A percentile compares a stretch with the other conserved stretches of the same genome.
Conservation (phyloP, 257 asterid genomes). For the Nicotiana noctiflora region DNA sequence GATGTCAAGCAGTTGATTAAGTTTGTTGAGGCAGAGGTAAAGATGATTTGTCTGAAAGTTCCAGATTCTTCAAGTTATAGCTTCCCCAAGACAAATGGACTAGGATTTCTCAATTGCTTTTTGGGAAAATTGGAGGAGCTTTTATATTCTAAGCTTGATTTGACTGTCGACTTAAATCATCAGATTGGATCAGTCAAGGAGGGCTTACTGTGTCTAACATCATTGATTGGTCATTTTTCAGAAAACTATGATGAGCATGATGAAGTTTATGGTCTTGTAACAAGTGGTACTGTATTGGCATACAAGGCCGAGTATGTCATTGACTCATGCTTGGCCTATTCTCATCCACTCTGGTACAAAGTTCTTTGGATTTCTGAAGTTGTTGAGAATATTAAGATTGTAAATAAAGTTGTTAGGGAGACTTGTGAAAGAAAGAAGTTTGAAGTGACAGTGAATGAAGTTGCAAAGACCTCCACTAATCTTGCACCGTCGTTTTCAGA, state of each 20-base stretch:
- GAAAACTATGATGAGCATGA: slow-evolving; percentile 4
- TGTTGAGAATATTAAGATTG: not conserved
- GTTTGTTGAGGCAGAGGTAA: slow-evolving; percentile 2
- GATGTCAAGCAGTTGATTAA: not conserved
- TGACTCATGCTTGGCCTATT: slow-evolving; percentile 1
- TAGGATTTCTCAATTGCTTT: not conserved
- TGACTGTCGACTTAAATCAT: not conserved
- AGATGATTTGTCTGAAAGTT: not conserved
- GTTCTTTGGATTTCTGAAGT: slow-evolving; percentile 1
- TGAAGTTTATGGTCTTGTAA: not conserved
- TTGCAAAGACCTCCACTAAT: not conserved
- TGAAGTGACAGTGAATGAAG: not conserved
- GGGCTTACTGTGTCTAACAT: not conserved
- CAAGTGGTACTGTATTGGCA: slow-evolving; percentile 1
- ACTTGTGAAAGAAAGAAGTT: not conserved
- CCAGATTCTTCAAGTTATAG: slow-evolving; percentile 5
- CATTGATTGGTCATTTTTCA: not conserved
- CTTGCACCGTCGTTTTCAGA: not conserved
- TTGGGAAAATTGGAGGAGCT: not conserved
- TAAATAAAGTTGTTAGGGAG: not conserved
- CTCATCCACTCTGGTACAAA: slow-evolving; percentile 7
- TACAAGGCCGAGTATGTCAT: slow-evolving; percentile 5
- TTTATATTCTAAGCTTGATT: not conserved
- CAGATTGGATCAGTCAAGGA: not conserved
- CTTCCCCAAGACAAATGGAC: not conserved